Evolutionary conservation across 2,329 filamentous ascomycete species (phyloP).

Genomic region (Paramyrothecium sp.): DNA sequence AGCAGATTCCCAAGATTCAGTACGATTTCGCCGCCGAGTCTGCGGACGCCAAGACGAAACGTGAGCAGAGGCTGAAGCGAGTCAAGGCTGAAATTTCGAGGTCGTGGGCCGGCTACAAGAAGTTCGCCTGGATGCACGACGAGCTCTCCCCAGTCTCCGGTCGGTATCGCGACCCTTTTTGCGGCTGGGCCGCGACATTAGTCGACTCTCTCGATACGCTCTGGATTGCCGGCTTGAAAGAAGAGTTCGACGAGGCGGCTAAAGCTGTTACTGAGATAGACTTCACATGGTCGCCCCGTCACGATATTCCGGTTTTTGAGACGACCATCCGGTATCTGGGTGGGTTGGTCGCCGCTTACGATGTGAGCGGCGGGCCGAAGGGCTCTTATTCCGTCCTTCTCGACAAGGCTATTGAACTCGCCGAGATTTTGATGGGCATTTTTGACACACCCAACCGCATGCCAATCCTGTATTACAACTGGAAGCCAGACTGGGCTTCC

Average conservation of each 20-base stretch:
- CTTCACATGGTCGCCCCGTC: conserved; percentile 68
- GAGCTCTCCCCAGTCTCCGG: conserved; percentile 76
- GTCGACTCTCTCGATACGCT: conserved; percentile 81
- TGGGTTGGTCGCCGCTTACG: conserved; percentile 81
- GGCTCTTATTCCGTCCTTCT: conserved; percentile 65
- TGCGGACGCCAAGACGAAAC: conserved; percentile 55
- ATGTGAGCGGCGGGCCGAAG: conserved; percentile 66
- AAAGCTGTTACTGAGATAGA: conserved; percentile 71
- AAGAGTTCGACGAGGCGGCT: conserved; percentile 79
- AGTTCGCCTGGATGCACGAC: conserved; percentile 81
- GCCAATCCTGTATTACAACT: conserved; percentile 79
- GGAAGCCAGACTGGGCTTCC: conserved; percentile 64
- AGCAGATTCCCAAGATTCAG: conserved; percentile 75
- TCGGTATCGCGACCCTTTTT: conserved; percentile 74
- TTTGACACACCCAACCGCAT: conserved; percentile 95
- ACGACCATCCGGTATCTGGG: conserved; percentile 90
- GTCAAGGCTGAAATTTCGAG: conserved; percentile 75
- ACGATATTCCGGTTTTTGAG: conserved; percentile 85
- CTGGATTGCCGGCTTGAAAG: conserved; percentile 79
- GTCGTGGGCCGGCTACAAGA: conserved; percentile 80
- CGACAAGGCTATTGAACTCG: conserved; percentile 76
- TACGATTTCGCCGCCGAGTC: conserved; percentile 68
- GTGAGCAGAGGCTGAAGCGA: conserved; percentile 60
- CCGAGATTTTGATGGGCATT: conserved; percentile 74
- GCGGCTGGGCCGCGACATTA: conserved; percentile 85